Conservation (phyloP, 129 eudicot genomes). For the Flaveria sonorensis region DNA sequence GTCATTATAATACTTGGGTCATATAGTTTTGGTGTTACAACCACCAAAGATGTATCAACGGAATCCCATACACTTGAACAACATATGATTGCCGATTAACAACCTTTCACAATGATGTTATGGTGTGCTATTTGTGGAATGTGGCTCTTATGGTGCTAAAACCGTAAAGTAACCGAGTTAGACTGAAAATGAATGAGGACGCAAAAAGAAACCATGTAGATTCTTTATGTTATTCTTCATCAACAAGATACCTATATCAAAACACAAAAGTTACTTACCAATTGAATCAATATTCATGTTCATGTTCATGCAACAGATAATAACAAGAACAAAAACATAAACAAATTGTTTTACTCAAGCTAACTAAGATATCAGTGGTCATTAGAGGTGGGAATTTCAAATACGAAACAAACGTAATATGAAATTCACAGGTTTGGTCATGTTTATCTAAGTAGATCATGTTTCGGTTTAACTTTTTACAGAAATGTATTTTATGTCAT, state of each 20-base stretch:
- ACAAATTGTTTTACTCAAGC: background rate
- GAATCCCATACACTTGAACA: background rate
- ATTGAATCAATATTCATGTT: conserved; percentile 5
- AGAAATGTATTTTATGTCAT: background rate
- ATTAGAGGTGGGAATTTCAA: background rate
- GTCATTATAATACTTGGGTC: background rate
- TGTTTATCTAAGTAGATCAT: background rate
- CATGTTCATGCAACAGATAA: background rate
- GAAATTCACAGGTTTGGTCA: background rate
- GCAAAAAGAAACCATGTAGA: background rate
- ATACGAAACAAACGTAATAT: background rate
- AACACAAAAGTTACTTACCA: background rate
- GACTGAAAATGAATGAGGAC: background rate
- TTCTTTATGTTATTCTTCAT: conserved; percentile 6
- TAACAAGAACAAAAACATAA: background rate
- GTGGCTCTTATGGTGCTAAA: background rate
- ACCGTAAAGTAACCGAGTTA: background rate
- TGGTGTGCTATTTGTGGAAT: background rate
- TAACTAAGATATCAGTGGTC: background rate
- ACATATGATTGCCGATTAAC: background rate
- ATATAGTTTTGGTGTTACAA: background rate
- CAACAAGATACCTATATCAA: background rate
- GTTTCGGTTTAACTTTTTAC: background rate
- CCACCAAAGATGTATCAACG: conserved; percentile 7
- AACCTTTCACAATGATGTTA: conserved; percentile 4